Evolutionary conservation across 2,329 filamentous ascomycete genomes (phyloP).

Genomic region (Exophiala aquamarina): DNA sequence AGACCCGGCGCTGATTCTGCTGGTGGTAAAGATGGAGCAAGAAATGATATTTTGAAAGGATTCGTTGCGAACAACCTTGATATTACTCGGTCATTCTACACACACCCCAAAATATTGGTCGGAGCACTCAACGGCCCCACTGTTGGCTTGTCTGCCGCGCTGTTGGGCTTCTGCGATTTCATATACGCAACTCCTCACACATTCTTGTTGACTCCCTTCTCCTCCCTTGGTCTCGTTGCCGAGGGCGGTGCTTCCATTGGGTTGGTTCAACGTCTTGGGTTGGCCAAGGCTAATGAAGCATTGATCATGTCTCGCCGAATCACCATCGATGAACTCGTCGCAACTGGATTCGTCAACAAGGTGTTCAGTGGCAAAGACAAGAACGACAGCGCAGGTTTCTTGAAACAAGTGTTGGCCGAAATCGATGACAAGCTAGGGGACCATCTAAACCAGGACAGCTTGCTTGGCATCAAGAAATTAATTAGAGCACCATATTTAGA

Average conservation of each 20-base stretch:
- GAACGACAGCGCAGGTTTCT: conserved; percentile 68
- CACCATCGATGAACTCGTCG: conserved; percentile 68
- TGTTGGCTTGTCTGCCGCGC: conserved; percentile 81
- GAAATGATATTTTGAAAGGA: conserved; percentile 62
- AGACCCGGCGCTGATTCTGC: conserved; percentile 42
- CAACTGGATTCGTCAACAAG: conserved; percentile 81
- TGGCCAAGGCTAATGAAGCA: conserved; percentile 84
- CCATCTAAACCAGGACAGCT: conserved; percentile 75
- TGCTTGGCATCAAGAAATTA: conserved; percentile 81
- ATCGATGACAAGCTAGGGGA: conserved; percentile 76
- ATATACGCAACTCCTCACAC: conserved; percentile 80
- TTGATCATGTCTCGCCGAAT: conserved; percentile 87
- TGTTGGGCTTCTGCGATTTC: conserved; percentile 85
- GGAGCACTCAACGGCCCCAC: conserved; percentile 89
- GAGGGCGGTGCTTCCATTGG: conserved; percentile 81
- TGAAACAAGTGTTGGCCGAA: conserved; percentile 70
- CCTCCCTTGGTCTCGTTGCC: conserved; percentile 81
- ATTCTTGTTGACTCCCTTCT: conserved; percentile 89
- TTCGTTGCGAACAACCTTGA: conserved; percentile 89
- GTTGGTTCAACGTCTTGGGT: conserved; percentile 77
- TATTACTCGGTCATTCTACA: conserved; percentile 85
- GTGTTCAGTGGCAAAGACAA: conserved; percentile 63
- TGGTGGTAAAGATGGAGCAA: conserved; percentile 45
- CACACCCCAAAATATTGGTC: conserved; percentile 90
- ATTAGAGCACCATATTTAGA: conserved; percentile 73